A percentile compares a stretch with the other conserved stretches of the same genome.
phyloP scores from a whole-genome alignment of 2,329 filamentous ascomycete genomes.

The Nigrospora sphaerica region DNA sequence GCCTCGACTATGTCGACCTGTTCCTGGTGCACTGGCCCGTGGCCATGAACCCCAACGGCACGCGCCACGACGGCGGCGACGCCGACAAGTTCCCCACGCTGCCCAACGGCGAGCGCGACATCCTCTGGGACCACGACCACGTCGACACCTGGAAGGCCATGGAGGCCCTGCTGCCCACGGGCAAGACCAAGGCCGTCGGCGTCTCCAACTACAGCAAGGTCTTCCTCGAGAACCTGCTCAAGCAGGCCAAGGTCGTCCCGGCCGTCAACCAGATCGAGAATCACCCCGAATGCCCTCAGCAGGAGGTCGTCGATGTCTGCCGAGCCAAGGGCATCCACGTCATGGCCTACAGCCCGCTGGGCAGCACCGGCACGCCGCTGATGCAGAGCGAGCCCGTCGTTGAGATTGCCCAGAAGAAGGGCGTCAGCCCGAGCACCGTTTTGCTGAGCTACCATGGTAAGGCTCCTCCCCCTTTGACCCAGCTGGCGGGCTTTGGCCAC shows the following conservation, averaged over 20 bases:
- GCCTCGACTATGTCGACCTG: constrained; percentile 75
- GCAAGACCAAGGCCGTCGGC: constrained; percentile 48
- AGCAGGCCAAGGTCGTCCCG: constrained; percentile 45
- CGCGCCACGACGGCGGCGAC: constrained; percentile 40
- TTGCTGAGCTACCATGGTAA: constrained; percentile 67
- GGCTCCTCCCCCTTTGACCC: constrained; percentile 16
- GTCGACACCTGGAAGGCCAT: constrained; percentile 72
- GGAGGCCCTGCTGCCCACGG: constrained; percentile 56
- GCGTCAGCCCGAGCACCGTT: constrained; percentile 53
- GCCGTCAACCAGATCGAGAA: constrained; percentile 70
- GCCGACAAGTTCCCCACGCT: constrained; percentile 69
- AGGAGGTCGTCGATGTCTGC: constrained; percentile 65
- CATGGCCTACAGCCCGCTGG: constrained; percentile 65
- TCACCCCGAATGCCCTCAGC: constrained; percentile 63
- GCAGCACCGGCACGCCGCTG: constrained; percentile 57
- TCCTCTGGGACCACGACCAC: constrained; percentile 62
- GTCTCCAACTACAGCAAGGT: constrained; percentile 52
- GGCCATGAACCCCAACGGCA: constrained; percentile 70
- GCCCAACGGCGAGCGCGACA: constrained; percentile 66
- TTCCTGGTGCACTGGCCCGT: constrained; percentile 81
- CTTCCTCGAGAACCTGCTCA: constrained; percentile 49
- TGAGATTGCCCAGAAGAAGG: constrained; percentile 57
- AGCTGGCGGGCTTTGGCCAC: not conserved
- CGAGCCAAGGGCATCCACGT: constrained; percentile 61
- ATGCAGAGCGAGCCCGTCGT: constrained; percentile 56